A percentile compares a stretch with the other conserved stretches of the same genome.
Conservation (phyloP, 2,329 filamentous ascomycete species). For the Metarhizium rileyi region DNA sequence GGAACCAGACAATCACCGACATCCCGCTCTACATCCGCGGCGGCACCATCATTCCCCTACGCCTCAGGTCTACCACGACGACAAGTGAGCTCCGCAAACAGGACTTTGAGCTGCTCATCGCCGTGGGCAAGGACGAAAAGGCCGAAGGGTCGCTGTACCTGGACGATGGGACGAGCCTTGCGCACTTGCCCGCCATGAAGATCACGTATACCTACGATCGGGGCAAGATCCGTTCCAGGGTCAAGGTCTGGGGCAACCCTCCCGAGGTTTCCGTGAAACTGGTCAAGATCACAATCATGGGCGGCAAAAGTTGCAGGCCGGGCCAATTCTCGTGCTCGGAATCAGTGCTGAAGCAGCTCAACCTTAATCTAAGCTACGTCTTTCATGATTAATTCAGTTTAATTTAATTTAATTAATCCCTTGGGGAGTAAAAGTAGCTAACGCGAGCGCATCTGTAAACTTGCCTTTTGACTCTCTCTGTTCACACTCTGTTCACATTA, state of each 20-base stretch:
- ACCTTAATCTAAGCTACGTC: too few relatives aligned
- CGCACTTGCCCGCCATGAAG: not conserved
- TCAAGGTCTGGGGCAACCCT: conserved; percentile 2
- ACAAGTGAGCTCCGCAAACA: conserved; percentile 51
- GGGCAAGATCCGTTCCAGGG: conserved; percentile 36
- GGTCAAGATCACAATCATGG: conserved; percentile 5
- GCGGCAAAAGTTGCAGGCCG: not conserved
- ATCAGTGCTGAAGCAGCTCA: too few relatives aligned
- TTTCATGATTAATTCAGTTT: too few relatives aligned
- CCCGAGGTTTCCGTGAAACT: not conserved
- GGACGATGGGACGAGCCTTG: conserved; percentile 62
- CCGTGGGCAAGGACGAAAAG: conserved; percentile 49
- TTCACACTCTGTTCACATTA: too few relatives aligned
- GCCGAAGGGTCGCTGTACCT: conserved; percentile 60
- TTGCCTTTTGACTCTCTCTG: too few relatives aligned
- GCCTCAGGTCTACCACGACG: conserved; percentile 46
- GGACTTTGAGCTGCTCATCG: conserved; percentile 59
- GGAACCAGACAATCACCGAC: conserved; percentile 26
- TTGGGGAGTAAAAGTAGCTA: too few relatives aligned
- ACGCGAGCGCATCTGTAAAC: too few relatives aligned
- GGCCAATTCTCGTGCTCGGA: not conserved
- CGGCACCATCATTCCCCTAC: conserved; percentile 51
- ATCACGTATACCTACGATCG: conserved; percentile 44
- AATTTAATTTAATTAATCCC: too few relatives aligned
- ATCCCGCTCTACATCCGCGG: conserved; percentile 57